Evolutionary conservation across 306 rosid species (phyloP), one percentile per base, ranked within the genome.

Genomic region (Gynostemma pentaphyllum): DNA sequence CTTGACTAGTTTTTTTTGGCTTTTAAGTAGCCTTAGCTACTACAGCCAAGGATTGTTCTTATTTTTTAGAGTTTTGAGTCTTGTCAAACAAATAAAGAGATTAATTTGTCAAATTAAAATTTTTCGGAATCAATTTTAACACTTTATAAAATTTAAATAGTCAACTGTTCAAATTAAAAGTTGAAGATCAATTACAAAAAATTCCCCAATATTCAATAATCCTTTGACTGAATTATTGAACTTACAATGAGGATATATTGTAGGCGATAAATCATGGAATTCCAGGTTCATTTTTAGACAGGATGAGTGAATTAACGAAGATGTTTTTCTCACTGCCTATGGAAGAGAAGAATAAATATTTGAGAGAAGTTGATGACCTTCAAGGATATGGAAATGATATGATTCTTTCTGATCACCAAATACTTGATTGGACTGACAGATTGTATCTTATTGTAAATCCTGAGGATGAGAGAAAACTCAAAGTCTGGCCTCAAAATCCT

Each of bases 321-420:
- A 22, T 34, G 11, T 66, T 66, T 67, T 84, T 84, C 18, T 64
- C 66, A 5, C 75, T 78, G 68, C 77, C 86, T 5, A 74, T 40
- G 45, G 79, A 72, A 67, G 82, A 76, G 72, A 84, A 84, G 80
- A 30, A 45, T 5, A 74, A 72, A 44, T 81, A 46, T 59, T 66
- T 52, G n/a, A 79, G 81, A 80, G 79, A 72, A 72, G 66, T 26
- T 45, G 52, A 70, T 29, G 57, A 24, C 2, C 1, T 49, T 4
- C 86, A 84, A 78, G 90, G 90, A 14, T 84, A 78, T 70, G 90
- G 90, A 55, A 78, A 54, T 61, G 90, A 84, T 69, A 9, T 11
- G 7, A 61, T 76, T 65, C 70, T 50, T 8, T 56, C 75, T 4
- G 42, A 74, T 22, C 29, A 74, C 9, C 86, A 84, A 76, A 76